Conservation (phyloP, 257 asterid genomes). For the Nicotiana obtusifolia region DNA sequence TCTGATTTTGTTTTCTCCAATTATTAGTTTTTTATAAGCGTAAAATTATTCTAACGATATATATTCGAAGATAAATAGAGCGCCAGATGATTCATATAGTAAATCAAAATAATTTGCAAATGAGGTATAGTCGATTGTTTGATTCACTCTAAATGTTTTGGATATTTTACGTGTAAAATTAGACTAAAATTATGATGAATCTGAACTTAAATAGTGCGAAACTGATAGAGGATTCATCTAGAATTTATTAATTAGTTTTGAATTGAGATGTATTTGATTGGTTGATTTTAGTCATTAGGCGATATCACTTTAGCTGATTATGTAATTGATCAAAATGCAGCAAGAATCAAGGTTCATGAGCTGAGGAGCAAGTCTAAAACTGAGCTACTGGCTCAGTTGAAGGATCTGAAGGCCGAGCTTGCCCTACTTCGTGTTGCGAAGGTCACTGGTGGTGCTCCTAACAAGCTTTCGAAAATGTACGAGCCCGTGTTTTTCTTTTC, state of each 20-base stretch:
- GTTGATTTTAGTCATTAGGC: not conserved
- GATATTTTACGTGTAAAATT: too few relatives aligned
- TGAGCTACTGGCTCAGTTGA: constrained; percentile 43
- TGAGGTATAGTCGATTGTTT: too few relatives aligned
- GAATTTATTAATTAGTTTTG: not conserved
- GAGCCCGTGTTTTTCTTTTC: not conserved
- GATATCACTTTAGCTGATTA: not conserved
- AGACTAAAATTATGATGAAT: too few relatives aligned
- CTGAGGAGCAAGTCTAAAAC: constrained; percentile 47
- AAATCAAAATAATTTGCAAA: not conserved
- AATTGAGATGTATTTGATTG: not conserved
- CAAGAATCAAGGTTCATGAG: constrained; percentile 66
- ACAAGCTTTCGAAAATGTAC: constrained; percentile 51
- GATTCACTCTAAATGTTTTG: too few relatives aligned
- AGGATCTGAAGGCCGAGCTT: constrained; percentile 55
- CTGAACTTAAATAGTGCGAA: not conserved
- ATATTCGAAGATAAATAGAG: not conserved
- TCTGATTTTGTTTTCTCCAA: too few relatives aligned
- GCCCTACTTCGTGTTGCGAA: constrained; percentile 51
- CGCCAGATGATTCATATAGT: not conserved
- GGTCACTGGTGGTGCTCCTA: constrained; percentile 65
- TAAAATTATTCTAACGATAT: too few relatives aligned
- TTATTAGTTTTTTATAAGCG: too few relatives aligned
- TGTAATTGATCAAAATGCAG: constrained; percentile 19
- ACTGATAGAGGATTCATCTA: not conserved